Base-by-base conservation (phyloP, 768 basidiomycete species). In the Boletus tylopilopsis region DNA sequence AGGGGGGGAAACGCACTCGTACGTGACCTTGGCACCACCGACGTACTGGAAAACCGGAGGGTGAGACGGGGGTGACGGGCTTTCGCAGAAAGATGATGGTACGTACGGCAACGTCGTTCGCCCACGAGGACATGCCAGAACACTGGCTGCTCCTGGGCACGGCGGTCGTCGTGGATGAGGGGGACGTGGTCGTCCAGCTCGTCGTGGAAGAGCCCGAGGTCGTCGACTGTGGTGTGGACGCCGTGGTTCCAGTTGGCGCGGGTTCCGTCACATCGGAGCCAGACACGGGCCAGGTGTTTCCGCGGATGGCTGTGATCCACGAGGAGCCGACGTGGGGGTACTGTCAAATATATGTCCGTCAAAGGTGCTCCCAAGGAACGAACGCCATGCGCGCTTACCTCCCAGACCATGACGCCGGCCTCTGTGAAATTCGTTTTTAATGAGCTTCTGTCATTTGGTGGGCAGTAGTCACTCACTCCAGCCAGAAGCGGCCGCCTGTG, bases 231-330 rank as follows among this genome's bases (percentile, higher is more conserved):
- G n/a, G n/a, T n/a, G n/a, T n/a, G n/a, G n/a, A n/a, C n/a, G n/a
- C n/a, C n/a, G n/a, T n/a, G n/a, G n/a, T n/a, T n/a, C n/a, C n/a
- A n/a, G n/a, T n/a, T n/a, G n/a, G n/a, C n/a, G n/a, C n/a, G n/a
- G n/a, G n/a, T n/a, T n/a, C n/a, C n/a, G n/a, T n/a, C n/a, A n/a
- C n/a, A n/a, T n/a, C 18, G 6, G 36, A 16, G 11, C 42, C 18
- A 16, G 19, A 33, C 21, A 64, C 59, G 6, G 67, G 68, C 63
- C 64, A 72, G 3, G 66, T 67, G 13, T 56, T 47, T 3, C 67
- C 63, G 24, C 73, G 66, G 15, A 73, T 71, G 18, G 68, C 58
- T 30, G 52, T 44, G 53, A 73, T 74, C 73, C 73, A 74, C 9
- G 68, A 49, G 2, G 70, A 49, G 2, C 53, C 61, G 6, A 64